Percentiles rank a stretch among this genome's conserved stretches.
These are phyloP conservation scores for Debaryomyces fabryi DNA, from an alignment of 1,139 yeast genomes.

Conservation along the genomic window DNA sequence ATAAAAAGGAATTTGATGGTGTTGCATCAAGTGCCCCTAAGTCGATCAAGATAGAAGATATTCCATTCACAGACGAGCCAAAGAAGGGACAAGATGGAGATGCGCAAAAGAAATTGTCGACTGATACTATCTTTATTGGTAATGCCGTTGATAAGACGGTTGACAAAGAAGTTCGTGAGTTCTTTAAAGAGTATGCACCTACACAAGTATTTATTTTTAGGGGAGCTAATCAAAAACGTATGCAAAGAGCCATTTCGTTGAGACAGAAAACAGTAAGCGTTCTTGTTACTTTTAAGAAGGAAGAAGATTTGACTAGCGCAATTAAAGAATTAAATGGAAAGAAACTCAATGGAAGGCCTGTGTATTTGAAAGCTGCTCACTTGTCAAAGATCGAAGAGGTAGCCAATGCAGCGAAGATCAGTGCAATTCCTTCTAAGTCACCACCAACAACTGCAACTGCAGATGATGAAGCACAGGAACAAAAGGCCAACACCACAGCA, in stretches of 20 bases:
- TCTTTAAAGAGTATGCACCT: slow-evolving; percentile 49
- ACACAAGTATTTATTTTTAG: slow-evolving; percentile 50
- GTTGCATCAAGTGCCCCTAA: background rate
- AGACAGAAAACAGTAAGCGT: slow-evolving; percentile 44
- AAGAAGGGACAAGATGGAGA: background rate
- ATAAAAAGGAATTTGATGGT: slow-evolving; percentile 2
- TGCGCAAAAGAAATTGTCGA: slow-evolving; percentile 28
- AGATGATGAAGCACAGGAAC: slow-evolving; percentile 1
- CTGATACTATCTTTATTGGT: slow-evolving; percentile 55
- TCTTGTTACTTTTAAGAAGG: slow-evolving; percentile 52
- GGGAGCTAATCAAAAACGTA: slow-evolving; percentile 20
- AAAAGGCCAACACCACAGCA: background rate
- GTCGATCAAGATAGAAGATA: background rate
- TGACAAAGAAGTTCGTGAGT: slow-evolving; percentile 45
- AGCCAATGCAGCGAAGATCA: slow-evolving; percentile 28
- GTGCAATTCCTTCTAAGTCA: background rate
- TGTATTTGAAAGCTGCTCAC: slow-evolving; percentile 43
- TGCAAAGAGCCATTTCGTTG: slow-evolving; percentile 15
- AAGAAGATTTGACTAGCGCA: slow-evolving; percentile 46
- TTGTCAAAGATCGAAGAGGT: slow-evolving; percentile 46
- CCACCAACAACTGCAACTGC: background rate
- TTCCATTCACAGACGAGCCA: background rate
- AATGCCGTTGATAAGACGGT: slow-evolving; percentile 43
- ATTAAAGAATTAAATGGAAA: slow-evolving; percentile 35
- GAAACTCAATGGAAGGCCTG: slow-evolving; percentile 33